phyloP scores from a whole-genome alignment of 139 green algal species.

The Choricystis sp. region DNA sequence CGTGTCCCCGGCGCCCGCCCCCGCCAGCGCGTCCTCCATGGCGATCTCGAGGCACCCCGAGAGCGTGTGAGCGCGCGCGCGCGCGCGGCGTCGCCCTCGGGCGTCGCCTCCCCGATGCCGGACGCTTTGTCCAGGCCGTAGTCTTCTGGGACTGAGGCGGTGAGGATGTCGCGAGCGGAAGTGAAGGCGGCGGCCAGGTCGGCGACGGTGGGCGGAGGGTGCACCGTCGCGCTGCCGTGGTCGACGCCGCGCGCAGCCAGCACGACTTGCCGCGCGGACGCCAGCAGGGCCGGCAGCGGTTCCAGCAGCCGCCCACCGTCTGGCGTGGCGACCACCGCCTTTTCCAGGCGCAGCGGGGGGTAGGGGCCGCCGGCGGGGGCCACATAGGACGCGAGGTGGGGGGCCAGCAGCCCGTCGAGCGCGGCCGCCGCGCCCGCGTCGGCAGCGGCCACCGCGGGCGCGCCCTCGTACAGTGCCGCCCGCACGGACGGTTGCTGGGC shows the following conservation, averaged over 20 bases:
- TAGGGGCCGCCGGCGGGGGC: no score
- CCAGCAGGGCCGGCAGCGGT: background rate
- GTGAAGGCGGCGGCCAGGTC: background rate
- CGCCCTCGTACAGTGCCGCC: constrained; percentile 9
- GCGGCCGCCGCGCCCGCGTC: constrained; percentile 1
- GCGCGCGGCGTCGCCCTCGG: no score
- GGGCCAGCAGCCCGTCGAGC: background rate
- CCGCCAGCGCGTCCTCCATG: background rate
- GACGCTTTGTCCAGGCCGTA: background rate
- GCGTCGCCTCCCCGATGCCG: no score
- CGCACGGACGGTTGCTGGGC: constrained; percentile 16
- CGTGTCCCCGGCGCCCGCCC: no score
- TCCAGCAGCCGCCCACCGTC: background rate
- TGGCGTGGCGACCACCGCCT: background rate
- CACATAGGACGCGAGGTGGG: background rate
- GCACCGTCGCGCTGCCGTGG: no score
- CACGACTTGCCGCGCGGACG: background rate
- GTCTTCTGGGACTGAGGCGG: background rate
- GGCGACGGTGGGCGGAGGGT: background rate
- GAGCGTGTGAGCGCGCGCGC: background rate
- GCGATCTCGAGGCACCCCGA: background rate
- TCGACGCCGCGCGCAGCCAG: background rate
- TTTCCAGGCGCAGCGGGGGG: background rate
- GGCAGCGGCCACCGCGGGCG: constrained; percentile 11
- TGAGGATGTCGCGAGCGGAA: background rate